phyloP scores from a whole-genome alignment of 2,329 filamentous ascomycete species.

The Paraphaeosphaeria sporulosa region DNA sequence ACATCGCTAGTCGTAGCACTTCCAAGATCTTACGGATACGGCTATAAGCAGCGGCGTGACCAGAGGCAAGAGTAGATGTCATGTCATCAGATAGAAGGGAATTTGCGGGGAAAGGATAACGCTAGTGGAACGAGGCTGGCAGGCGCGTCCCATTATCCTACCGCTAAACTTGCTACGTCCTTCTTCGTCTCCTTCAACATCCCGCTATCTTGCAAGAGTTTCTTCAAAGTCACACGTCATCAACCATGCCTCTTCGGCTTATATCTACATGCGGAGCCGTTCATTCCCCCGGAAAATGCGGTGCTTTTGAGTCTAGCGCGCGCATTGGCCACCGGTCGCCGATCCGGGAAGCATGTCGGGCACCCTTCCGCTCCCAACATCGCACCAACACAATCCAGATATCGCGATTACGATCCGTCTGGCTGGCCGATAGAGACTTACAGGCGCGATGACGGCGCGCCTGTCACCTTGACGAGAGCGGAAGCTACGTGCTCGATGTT shows the following conservation, averaged over 20 bases:
- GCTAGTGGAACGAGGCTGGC: not conserved
- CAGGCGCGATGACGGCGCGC: slow-evolving; percentile 1
- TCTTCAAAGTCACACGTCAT: not conserved
- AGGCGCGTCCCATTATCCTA: not conserved
- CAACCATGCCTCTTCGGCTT: not conserved
- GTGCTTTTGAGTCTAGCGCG: not conserved
- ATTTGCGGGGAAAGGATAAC: not conserved
- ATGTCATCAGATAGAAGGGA: not conserved
- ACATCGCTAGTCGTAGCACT: not conserved
- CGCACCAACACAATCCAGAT: not conserved
- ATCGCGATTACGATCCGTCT: not conserved
- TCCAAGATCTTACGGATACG: not conserved
- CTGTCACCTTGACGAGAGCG: slow-evolving; percentile 26
- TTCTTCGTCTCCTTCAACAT: not conserved
- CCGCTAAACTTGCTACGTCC: not conserved
- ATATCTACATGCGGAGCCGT: not conserved
- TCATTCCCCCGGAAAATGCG: not conserved
- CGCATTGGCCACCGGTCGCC: not conserved
- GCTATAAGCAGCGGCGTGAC: not conserved
- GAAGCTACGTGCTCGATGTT: slow-evolving; percentile 28
- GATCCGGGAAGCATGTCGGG: not conserved
- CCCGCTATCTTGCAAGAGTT: not conserved
- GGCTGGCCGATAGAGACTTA: not conserved
- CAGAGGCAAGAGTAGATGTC: not conserved
- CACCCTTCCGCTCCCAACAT: not conserved